Evolutionary conservation across 352 stramenopile genomes (phyloP).

Genomic region (Elongisporangium prolatum): DNA sequence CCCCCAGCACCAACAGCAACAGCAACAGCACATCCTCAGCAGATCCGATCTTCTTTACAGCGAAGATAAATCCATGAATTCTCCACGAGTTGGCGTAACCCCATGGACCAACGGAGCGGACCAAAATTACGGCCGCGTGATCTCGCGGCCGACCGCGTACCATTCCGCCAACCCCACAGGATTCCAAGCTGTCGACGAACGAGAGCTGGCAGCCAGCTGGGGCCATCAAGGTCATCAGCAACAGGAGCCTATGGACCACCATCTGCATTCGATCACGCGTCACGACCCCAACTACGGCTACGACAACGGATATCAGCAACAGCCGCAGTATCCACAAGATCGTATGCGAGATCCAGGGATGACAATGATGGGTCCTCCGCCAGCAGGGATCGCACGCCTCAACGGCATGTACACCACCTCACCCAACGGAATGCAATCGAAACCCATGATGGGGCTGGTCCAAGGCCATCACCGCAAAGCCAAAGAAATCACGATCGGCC

Average conservation of each 20-base stretch:
- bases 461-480: constrained; percentile 22
- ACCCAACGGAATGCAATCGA: neutral
- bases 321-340: neutral
- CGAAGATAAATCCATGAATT: neutral
- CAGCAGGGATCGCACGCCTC: neutral
- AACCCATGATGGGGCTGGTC: neutral
- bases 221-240: neutral
- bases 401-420: neutral
- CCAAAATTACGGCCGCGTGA: neutral
- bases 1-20: neutral
- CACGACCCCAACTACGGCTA: neutral
- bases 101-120: neutral
- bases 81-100: neutral
- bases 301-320: neutral
- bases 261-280: neutral
- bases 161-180: neutral
- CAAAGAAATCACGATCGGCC: constrained; percentile 64
- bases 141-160: neutral
- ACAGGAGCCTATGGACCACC: neutral
- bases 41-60: neutral
- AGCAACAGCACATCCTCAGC: neutral
- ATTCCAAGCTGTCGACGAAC: neutral
- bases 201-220: neutral
- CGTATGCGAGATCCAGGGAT: neutral
- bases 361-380: neutral